Evolutionary conservation across 108 stramenopile genomes (phyloP), one percentile per base, ranked within the genome.

Genomic region (Nitzschia palea): DNA sequence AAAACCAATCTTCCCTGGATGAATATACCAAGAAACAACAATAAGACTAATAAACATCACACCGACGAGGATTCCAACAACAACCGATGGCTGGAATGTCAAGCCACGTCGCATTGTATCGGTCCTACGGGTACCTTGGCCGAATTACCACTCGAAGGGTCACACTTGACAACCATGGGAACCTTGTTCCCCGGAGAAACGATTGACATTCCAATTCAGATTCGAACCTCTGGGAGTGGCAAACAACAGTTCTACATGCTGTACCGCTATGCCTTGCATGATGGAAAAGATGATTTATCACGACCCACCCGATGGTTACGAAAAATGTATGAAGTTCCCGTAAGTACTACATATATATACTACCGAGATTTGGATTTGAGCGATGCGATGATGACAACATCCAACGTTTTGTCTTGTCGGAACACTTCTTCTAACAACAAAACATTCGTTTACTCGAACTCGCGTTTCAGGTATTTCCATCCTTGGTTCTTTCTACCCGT

Each of bases 1-100:
- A 94, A 94, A 69, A 91, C 89, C 29, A 91, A 89, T 72, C 55
- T 84, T 8, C 93, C 93, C 31, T 94, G 93, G 93, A 72, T 94
- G 14, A 73, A 83, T 48, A 80, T 90, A 45, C 47, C 15, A 18
- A 8, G n/a, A 10, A 8, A 48, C 4, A n/a, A n/a, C n/a, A n/a
- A n/a, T n/a, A n/a, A n/a, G n/a, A n/a, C n/a, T n/a, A n/a, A n/a
- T n/a, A n/a, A n/a, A n/a, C n/a, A n/a, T n/a, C n/a, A n/a, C n/a
- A 9, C 18, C 5, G 42, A 43, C n/a, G 67, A 60, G 29, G 29
- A 50, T 14, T 34, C 40, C 4, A 45, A 54, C 55, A 35, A 61
- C 44, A 54, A 56, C 26, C 63, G 56, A 17, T 55, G 36, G 26
- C 45, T 43, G 28, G 72, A 58, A 59, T 23, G 67, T 4, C 33